Evolutionary conservation across 2,329 filamentous ascomycete species (phyloP), one percentile per base, ranked within the genome.

Genomic region (Polychaeton citri): DNA sequence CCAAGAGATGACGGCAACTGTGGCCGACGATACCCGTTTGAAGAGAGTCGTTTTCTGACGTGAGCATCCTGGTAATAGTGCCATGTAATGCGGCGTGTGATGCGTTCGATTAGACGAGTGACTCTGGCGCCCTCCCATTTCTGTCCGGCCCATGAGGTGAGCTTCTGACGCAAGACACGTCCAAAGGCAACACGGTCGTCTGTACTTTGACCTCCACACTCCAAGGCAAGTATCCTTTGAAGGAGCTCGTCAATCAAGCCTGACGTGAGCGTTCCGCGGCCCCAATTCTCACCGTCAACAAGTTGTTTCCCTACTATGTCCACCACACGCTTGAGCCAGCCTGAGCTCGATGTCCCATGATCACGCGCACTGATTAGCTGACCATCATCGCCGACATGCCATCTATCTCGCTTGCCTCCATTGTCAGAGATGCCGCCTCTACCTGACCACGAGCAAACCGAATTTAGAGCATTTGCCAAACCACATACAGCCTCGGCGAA

Each of bases 401-500:
- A 96, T 28, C 85, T 76, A 57, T 98, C 90, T 43, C 79, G 76
- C 46, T 69, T 74, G 6, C 82, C 84, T 35, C 66, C 68, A 36
- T 78, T 71, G n/a, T 83, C 71, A 18, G 83, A 68, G 32, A 93
- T 79, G 1, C 90, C 90, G 41, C 90, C 90, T 43, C 90, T 76
- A 19, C 85, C 85, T 50, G 74, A 73, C 90, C 90, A 98, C 51
- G 88, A 82, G 55, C 90, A 98, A 5, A 98, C 87, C 5, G 90
- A 96, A 54, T 95, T 96, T 35, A 98, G 66, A 2, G 90, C 88
- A 39, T 93, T 96, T 2, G 86, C 87, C 35, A 98, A 70, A 6
- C 90, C 90, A 57, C 90, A 98, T 0, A 98, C 88, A 5, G 90
- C 90, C 61, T 98, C 90, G 1, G 90, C 85, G 61, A 98, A 98